These are phyloP conservation scores for Cladorrhinum sp. DNA, from an alignment of 2,329 filamentous ascomycete genomes.

Conservation along the genomic window DNA sequence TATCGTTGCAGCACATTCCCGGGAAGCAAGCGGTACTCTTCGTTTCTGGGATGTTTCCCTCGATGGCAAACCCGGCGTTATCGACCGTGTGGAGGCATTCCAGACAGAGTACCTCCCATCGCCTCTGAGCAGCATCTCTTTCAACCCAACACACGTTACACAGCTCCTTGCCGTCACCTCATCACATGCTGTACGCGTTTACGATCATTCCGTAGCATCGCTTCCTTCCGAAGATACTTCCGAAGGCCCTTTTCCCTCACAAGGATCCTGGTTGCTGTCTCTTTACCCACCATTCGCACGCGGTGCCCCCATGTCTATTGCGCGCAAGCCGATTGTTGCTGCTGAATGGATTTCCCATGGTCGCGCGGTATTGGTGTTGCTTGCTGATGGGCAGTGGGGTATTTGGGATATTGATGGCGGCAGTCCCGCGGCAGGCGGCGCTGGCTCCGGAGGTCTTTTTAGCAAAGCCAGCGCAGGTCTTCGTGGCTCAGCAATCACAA, in stretches of 20 bases:
- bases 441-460: conserved; percentile 39
- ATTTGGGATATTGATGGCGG: conserved; percentile 64
- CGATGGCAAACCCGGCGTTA: conserved; percentile 39
- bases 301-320: conserved; percentile 39
- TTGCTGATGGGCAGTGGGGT: conserved; percentile 65
- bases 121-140: conserved; percentile 55
- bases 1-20: conserved; percentile 59
- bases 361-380: conserved; percentile 54
- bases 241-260: conserved; percentile 50
- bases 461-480: conserved; percentile 51
- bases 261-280: conserved; percentile 64
- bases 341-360: conserved; percentile 62
- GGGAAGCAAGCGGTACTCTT: conserved; percentile 57
- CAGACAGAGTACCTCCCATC: conserved; percentile 58
- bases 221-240: conserved; percentile 51
- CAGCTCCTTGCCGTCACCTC: conserved; percentile 58
- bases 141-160: conserved; percentile 57
- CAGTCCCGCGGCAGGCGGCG: conserved; percentile 39
- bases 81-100: conserved; percentile 47
- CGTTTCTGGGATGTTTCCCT: conserved; percentile 58
- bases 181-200: conserved; percentile 57
- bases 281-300: conserved; percentile 57
- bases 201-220: conserved; percentile 56
- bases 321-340: conserved; percentile 59
- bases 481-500: conserved; percentile 55